phyloP scores from a whole-genome alignment of 2,329 filamentous ascomycete species.

The Ascochyta lentis region DNA sequence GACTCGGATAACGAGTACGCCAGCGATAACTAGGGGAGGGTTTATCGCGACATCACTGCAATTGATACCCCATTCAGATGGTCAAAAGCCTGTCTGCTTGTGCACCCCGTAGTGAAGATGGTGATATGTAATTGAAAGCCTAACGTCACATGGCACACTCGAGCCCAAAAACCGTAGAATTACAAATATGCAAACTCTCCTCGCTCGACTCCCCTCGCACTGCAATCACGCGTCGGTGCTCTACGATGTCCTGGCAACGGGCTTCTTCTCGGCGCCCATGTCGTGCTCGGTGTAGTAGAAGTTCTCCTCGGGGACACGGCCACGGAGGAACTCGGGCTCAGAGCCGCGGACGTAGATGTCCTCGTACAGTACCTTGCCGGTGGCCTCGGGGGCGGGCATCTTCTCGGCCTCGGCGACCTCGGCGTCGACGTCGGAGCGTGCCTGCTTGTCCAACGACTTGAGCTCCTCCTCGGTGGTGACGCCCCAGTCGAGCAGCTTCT shows the following conservation, averaged over 20 bases:
- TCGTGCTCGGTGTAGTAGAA: slow-evolving; percentile 70
- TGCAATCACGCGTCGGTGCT: slow-evolving; percentile 3
- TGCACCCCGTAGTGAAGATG: neutral
- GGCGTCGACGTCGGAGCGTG: slow-evolving; percentile 80
- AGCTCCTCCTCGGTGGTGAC: slow-evolving; percentile 93
- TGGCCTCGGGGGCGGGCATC: slow-evolving; percentile 82
- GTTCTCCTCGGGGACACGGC: slow-evolving; percentile 89
- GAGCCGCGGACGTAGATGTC: slow-evolving; percentile 91
- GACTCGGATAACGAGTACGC: slow-evolving; percentile 46
- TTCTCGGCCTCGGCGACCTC: slow-evolving; percentile 91
- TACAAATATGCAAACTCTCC: slow-evolving; percentile 27
- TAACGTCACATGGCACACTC: slow-evolving; percentile 2
- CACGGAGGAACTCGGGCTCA: slow-evolving; percentile 87
- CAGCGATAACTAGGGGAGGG: slow-evolving; percentile 37
- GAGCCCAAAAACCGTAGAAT: slow-evolving; percentile 30
- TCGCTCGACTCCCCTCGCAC: neutral
- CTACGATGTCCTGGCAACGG: slow-evolving; percentile 44
- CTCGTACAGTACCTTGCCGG: slow-evolving; percentile 85
- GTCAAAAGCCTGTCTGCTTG: neutral
- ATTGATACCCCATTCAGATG: slow-evolving; percentile 1
- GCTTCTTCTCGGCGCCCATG: slow-evolving; percentile 44
- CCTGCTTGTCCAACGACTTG: slow-evolving; percentile 94
- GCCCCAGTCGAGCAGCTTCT: slow-evolving; percentile 96
- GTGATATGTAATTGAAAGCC: slow-evolving; percentile 17
- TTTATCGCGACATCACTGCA: neutral